These are phyloP conservation scores for Hymenoscyphus albidus DNA, from an alignment of 2,329 filamentous ascomycete genomes.

Conservation along the genomic window DNA sequence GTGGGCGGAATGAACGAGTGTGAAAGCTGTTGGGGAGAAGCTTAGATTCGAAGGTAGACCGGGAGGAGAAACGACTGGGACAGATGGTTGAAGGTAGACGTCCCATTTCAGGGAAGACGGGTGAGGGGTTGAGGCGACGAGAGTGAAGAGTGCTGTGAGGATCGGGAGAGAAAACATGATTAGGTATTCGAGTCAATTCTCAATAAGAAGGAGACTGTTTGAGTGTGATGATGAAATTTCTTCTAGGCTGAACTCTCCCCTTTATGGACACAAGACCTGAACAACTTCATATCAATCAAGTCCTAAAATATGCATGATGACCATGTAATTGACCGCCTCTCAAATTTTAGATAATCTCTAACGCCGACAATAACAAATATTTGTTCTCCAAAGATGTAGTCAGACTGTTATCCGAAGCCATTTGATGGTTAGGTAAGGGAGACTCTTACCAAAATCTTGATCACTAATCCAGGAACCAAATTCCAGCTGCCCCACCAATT, in stretches of 20 bases:
- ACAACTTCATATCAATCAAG: not conserved
- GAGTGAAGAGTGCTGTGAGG: not conserved
- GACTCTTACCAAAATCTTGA: not conserved
- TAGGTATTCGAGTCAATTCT: not conserved
- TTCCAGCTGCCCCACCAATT: not conserved
- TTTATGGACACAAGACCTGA: not conserved
- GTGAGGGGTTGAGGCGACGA: not conserved
- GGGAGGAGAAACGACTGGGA: not conserved
- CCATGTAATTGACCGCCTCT: not conserved
- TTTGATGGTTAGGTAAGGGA: too few species aligned
- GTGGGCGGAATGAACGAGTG: slow-evolving; percentile 19
- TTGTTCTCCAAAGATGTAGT: not conserved
- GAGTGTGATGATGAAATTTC: not conserved
- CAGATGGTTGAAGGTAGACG: not conserved
- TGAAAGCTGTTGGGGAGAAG: slow-evolving; percentile 18
- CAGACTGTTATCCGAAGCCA: not conserved
- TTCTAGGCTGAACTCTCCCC: not conserved
- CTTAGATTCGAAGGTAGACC: not conserved
- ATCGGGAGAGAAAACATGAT: not conserved
- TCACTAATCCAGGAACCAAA: not conserved
- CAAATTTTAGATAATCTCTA: not conserved
- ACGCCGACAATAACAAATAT: not conserved
- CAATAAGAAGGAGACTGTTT: not conserved
- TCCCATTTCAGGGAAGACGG: not conserved
- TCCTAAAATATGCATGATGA: not conserved